These are phyloP conservation scores for Lactifluus subvellereus DNA, from an alignment of 768 basidiomycete species.

Conservation along the genomic window DNA sequence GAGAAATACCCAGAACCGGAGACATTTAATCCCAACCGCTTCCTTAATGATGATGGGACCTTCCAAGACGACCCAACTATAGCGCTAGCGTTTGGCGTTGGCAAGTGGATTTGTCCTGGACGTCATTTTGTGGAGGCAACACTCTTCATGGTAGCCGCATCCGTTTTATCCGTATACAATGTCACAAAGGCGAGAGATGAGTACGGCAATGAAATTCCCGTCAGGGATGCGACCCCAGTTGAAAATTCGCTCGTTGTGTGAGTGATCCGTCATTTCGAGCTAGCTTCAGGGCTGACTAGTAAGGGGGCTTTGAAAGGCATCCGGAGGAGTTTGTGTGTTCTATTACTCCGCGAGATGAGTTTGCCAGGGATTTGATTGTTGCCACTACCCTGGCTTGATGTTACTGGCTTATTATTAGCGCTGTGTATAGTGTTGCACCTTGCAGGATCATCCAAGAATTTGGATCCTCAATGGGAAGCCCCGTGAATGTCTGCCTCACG, in stretches of 20 bases:
- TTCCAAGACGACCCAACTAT: neutral
- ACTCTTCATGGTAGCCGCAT: constrained; percentile 5
- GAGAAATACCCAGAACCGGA: constrained; percentile 12
- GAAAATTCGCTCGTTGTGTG: neutral
- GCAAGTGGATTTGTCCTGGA: constrained; percentile 14
- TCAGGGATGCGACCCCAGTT: neutral
- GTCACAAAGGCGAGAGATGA: constrained; percentile 1
- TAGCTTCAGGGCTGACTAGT: too few relatives aligned
- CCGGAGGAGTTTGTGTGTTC: constrained; percentile 2
- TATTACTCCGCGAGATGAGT: constrained; percentile 4
- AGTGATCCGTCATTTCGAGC: neutral
- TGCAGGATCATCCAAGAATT: too few relatives aligned
- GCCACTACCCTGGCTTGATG: neutral
- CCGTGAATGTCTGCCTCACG: too few relatives aligned
- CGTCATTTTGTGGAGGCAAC: constrained; percentile 10
- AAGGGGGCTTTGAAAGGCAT: neutral
- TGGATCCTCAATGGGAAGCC: too few relatives aligned
- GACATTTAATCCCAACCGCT: neutral
- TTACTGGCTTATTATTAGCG: too few relatives aligned
- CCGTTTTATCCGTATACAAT: constrained; percentile 1
- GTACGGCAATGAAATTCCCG: constrained; percentile 4
- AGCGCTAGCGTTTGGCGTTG: neutral
- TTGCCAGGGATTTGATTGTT: constrained; percentile 1
- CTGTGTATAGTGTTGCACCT: too few relatives aligned
- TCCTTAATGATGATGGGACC: neutral